phyloP scores from a whole-genome alignment of 805 yeast genomes.

The Saccharomycopsis oosterbeekiorum region DNA sequence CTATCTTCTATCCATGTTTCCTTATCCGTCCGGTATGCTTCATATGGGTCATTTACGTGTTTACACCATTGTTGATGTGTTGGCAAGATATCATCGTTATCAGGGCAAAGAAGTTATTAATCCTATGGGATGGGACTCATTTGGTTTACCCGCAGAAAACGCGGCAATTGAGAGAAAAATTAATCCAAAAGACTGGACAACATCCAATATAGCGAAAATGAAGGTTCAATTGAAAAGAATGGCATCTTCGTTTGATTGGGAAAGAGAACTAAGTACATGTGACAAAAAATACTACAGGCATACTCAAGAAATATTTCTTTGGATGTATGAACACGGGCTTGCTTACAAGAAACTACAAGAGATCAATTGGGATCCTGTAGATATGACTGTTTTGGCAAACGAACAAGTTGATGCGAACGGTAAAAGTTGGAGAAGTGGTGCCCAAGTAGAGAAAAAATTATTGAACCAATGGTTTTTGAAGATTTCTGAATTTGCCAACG shows the following conservation, averaged over 20 bases:
- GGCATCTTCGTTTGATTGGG: slow-evolving; percentile 92
- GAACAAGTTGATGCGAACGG: slow-evolving; percentile 94
- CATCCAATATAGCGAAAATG: slow-evolving; percentile 72
- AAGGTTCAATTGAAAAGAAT: slow-evolving; percentile 67
- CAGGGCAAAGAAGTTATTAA: slow-evolving; percentile 74
- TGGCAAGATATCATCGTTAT: slow-evolving; percentile 69
- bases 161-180: slow-evolving; percentile 86
- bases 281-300: slow-evolving; percentile 81
- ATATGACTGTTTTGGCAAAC: slow-evolving; percentile 87
- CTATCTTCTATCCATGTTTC: slow-evolving; percentile 82
- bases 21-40: slow-evolving; percentile 88
- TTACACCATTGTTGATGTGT: slow-evolving; percentile 78
- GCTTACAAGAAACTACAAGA: slow-evolving; percentile 83
- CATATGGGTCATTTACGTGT: slow-evolving; percentile 95
- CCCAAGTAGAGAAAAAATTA: slow-evolving; percentile 71
- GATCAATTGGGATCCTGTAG: slow-evolving; percentile 97
- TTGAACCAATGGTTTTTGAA: slow-evolving; percentile 92
- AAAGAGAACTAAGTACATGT: slow-evolving; percentile 78
- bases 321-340: slow-evolving; percentile 62
- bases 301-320: slow-evolving; percentile 79
- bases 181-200: slow-evolving; percentile 80
- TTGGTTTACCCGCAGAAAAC: slow-evolving; percentile 96
- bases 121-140: slow-evolving; percentile 99
- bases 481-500: slow-evolving; percentile 72
- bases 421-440: slow-evolving; percentile 95